phyloP scores from a whole-genome alignment of 2,329 filamentous ascomycete species.

The Hymenoscyphus salicellus region DNA sequence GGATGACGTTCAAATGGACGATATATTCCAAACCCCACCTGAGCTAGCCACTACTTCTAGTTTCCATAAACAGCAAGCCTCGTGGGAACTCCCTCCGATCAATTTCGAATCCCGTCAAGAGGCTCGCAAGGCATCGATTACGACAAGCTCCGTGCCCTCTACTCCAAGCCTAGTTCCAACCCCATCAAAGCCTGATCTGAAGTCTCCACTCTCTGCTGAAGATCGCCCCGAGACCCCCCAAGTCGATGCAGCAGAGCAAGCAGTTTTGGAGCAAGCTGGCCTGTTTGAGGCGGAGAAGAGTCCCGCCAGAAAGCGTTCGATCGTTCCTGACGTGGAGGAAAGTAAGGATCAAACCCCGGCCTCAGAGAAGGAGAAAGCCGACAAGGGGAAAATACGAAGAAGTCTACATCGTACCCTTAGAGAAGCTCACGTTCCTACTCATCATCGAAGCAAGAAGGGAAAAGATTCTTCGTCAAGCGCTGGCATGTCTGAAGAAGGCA shows the following conservation, averaged over 20 bases:
- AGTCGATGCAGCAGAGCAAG: constrained; percentile 63
- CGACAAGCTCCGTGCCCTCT: constrained; percentile 38
- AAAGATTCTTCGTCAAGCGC: constrained; percentile 66
- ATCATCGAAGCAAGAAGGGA: constrained; percentile 71
- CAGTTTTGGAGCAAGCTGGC: constrained; percentile 65
- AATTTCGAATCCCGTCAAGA: constrained; percentile 36
- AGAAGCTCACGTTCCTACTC: constrained; percentile 66
- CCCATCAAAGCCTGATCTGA: constrained; percentile 38
- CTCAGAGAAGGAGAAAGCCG: constrained; percentile 31
- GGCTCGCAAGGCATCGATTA: constrained; percentile 44
- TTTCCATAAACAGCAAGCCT: constrained; percentile 42
- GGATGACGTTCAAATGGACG: constrained; percentile 41
- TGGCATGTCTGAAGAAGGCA: constrained; percentile 45
- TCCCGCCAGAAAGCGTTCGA: constrained; percentile 39
- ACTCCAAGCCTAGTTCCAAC: constrained; percentile 28
- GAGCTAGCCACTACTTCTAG: constrained; percentile 40
- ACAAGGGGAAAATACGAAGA: constrained; percentile 61
- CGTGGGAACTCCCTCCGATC: constrained; percentile 44
- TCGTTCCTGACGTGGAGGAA: constrained; percentile 39
- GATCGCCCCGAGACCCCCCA: constrained; percentile 33
- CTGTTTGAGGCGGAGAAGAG: constrained; percentile 51
- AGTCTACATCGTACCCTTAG: constrained; percentile 87
- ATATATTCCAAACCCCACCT: constrained; percentile 50
- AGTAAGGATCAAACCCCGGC: constrained; percentile 26
- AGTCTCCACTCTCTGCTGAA: constrained; percentile 35